Evolutionary conservation across 2,329 filamentous ascomycete species (phyloP).

Genomic region (Aureobasidium namibiae): DNA sequence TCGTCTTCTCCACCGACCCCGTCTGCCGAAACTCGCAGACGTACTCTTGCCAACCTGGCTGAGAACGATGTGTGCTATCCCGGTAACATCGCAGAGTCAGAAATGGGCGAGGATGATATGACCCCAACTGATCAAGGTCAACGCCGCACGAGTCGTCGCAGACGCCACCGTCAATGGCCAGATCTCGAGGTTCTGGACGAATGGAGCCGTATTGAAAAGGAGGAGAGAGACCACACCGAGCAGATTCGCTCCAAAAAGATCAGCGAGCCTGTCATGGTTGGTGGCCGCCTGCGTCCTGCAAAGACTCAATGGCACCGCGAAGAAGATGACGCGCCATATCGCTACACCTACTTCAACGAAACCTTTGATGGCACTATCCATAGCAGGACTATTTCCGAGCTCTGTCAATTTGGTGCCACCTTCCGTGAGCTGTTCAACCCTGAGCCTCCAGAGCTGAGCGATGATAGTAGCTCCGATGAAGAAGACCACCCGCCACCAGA

Average conservation of each 20-base stretch:
- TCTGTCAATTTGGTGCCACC: slow-evolving; percentile 73
- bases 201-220: slow-evolving; percentile 86
- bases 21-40: slow-evolving; percentile 40
- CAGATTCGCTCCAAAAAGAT: slow-evolving; percentile 83
- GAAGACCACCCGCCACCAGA: slow-evolving; percentile 31
- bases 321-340: slow-evolving; percentile 83
- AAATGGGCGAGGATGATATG: slow-evolving; percentile 69
- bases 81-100: slow-evolving; percentile 61
- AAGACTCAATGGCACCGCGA: slow-evolving; percentile 73
- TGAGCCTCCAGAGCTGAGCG: slow-evolving; percentile 69
- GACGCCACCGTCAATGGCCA: slow-evolving; percentile 67
- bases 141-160: slow-evolving; percentile 39
- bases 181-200: slow-evolving; percentile 77
- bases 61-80: slow-evolving; percentile 93
- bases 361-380: slow-evolving; percentile 94
- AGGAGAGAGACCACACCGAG: slow-evolving; percentile 62
- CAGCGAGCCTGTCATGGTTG: slow-evolving; percentile 85
- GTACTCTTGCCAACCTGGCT: slow-evolving; percentile 55
- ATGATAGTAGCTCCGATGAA: slow-evolving; percentile 58
- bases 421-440: slow-evolving; percentile 89
- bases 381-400: slow-evolving; percentile 86
- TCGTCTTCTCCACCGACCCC: slow-evolving; percentile 32
- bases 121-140: slow-evolving; percentile 26
- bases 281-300: slow-evolving; percentile 75
- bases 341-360: slow-evolving; percentile 98